Conservation (phyloP, 257 asterid genomes). For the Solanum appendiculatum region DNA sequence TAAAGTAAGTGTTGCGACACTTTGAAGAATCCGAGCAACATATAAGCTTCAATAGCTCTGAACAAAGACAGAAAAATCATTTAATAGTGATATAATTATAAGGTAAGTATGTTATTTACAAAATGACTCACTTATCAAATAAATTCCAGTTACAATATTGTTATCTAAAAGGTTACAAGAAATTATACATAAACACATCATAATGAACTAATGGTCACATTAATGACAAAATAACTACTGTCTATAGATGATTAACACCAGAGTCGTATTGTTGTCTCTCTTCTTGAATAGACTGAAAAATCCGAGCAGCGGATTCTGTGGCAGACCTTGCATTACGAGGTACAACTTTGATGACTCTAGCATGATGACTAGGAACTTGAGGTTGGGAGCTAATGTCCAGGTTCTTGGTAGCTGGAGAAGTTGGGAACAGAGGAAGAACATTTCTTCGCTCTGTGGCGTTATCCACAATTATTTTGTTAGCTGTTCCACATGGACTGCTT, state of each 20-base stretch:
- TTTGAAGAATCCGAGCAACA: background rate
- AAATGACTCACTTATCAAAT: background rate
- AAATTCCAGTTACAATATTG: no score
- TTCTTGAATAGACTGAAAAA: constrained; percentile 70
- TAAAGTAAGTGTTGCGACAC: background rate
- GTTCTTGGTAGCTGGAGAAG: constrained; percentile 15
- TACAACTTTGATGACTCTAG: constrained; percentile 59
- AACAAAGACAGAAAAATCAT: background rate
- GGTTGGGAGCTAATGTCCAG: constrained; percentile 1
- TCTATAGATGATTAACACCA: background rate
- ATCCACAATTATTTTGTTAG: background rate
- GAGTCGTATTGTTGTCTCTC: constrained; percentile 56
- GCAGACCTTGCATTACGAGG: constrained; percentile 69
- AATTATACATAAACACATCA: background rate
- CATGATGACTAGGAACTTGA: constrained; percentile 6
- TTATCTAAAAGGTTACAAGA: background rate
- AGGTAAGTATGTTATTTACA: no score
- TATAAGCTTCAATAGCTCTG: background rate
- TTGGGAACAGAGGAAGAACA: constrained; percentile 46
- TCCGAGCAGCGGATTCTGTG: constrained; percentile 73
- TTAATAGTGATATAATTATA: background rate
- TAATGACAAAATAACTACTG: background rate
- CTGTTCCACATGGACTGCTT: constrained; percentile 41
- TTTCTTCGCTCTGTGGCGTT: constrained; percentile 16
- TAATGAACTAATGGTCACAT: background rate